These are phyloP conservation scores for Botrytis medusae DNA, from an alignment of 2,329 filamentous ascomycete genomes.

Conservation along the genomic window DNA sequence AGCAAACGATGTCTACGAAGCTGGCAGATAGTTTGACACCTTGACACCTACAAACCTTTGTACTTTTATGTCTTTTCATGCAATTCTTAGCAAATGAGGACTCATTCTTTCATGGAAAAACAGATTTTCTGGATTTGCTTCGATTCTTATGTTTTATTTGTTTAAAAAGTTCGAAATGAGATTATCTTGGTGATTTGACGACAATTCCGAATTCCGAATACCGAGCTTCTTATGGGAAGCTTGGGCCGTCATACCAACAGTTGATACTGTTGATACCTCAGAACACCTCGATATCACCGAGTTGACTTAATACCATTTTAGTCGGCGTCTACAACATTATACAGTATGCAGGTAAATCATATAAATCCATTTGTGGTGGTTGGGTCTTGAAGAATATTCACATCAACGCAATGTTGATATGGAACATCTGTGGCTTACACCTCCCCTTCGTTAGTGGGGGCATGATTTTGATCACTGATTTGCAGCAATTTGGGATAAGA, in stretches of 20 bases:
- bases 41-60: neutral
- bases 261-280: neutral
- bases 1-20: neutral
- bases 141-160: neutral
- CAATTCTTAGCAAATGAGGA: neutral
- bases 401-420: neutral
- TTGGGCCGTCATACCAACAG: constrained; percentile 6
- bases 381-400: neutral
- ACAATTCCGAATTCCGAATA: constrained; percentile 9
- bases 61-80: neutral
- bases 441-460: neutral
- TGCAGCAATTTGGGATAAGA: neutral
- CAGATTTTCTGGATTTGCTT: neutral
- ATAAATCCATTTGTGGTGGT: neutral
- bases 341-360: neutral
- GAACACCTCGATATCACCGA: neutral
- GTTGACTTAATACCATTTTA: neutral
- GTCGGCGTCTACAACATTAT: neutral
- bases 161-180: neutral
- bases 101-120: no score
- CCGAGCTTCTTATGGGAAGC: neutral
- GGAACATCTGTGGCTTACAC: neutral
- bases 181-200: neutral
- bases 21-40: neutral
- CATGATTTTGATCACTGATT: neutral